phyloP scores from a whole-genome alignment of 1,139 yeast genomes.

The Pichia sp. region DNA sequence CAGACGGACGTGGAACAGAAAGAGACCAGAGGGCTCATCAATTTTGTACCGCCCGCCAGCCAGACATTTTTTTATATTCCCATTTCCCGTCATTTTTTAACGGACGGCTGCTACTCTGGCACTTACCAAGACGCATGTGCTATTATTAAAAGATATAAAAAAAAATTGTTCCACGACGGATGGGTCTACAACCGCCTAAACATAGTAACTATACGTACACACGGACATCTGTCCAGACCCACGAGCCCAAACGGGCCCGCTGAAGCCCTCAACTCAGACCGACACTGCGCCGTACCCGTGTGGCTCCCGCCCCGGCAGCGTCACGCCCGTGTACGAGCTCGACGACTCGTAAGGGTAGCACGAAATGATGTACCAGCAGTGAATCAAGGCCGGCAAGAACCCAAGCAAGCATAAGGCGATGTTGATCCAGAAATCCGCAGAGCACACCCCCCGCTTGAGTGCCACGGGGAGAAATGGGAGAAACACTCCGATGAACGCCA shows the following conservation, averaged over 20 bases:
- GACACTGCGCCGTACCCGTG: slow-evolving; percentile 23
- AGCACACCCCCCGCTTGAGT: slow-evolving; percentile 67
- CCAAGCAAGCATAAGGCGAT: slow-evolving; percentile 73
- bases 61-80: not conserved
- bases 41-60: not conserved
- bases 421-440: slow-evolving; percentile 68
- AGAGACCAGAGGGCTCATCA: not conserved
- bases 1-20: not conserved
- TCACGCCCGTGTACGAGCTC: slow-evolving; percentile 30
- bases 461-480: slow-evolving; percentile 82
- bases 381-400: slow-evolving; percentile 74
- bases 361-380: slow-evolving; percentile 57
- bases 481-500: slow-evolving; percentile 74
- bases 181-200: no score
- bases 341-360: slow-evolving; percentile 47
- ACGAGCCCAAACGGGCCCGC: not conserved
- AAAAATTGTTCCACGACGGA: not conserved
- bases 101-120: not conserved
- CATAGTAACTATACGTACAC: not conserved
- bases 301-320: slow-evolving; percentile 33
- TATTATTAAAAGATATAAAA: not conserved
- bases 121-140: not conserved
- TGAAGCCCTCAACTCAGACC: not conserved
- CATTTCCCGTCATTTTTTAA: not conserved
- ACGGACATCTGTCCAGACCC: not conserved